A percentile compares a stretch with the other conserved stretches of the same genome.
Conservation (phyloP, 768 basidiomycete species). For the Trichaptum fuscoviolaceum region DNA sequence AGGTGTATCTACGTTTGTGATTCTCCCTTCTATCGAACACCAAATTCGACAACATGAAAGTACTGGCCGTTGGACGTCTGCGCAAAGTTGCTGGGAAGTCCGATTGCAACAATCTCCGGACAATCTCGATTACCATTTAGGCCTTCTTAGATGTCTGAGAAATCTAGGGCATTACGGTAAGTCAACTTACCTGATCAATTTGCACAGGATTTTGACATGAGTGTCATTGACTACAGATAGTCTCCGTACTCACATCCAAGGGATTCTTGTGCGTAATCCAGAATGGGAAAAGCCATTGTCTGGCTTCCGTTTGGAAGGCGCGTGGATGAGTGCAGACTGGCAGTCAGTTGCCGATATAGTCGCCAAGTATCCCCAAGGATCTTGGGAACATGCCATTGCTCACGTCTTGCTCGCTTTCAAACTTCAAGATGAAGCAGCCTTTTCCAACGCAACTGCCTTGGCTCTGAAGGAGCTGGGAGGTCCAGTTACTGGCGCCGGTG, state of each 20-base stretch:
- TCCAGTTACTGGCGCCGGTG: constrained; percentile 76
- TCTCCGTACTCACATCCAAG: constrained; percentile 87
- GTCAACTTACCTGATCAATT: constrained; percentile 22
- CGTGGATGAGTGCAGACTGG: constrained; percentile 97
- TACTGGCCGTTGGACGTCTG: constrained; percentile 94
- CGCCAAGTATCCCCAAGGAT: constrained; percentile 4
- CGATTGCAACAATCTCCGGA: constrained; percentile 86
- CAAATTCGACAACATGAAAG: constrained; percentile 98
- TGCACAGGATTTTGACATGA: not conserved
- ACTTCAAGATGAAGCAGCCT: constrained; percentile 38
- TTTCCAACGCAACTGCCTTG: constrained; percentile 47
- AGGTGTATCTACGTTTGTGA: constrained; percentile 83
- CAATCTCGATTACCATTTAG: constrained; percentile 84
- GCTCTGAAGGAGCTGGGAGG: constrained; percentile 73
- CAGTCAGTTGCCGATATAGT: constrained; percentile 65
- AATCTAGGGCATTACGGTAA: constrained; percentile 96
- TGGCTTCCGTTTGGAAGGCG: constrained; percentile 87
- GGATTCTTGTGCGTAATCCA: constrained; percentile 79
- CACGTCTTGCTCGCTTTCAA: constrained; percentile 77
- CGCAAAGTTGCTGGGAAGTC: constrained; percentile 99
- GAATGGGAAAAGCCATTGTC: constrained; percentile 75
- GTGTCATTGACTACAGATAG: constrained; percentile 56
- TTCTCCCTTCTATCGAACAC: constrained; percentile 88
- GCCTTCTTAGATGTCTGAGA: constrained; percentile 82
- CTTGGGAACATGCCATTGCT: constrained; percentile 33